Evolutionary conservation across 768 basidiomycete species (phyloP), one percentile per base, ranked within the genome.

Genomic region (Coprinopsis strossmayeri): DNA sequence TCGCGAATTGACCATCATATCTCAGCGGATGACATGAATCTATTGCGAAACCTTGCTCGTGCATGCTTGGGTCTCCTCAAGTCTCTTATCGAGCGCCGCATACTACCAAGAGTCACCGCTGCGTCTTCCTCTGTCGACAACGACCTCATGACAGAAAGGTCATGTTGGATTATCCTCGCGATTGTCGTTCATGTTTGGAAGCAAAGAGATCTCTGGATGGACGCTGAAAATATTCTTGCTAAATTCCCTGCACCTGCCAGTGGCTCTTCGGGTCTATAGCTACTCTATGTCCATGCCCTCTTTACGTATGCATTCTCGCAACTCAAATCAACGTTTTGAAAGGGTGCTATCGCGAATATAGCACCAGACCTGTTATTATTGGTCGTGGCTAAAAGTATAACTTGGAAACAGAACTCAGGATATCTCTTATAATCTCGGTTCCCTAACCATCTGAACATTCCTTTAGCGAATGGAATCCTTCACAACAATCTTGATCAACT

Each of bases 201-300:
- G 20, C 90, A 92, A 67, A 72, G 69, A 45, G 90, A 92, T 61
- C 64, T 92, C 34, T 92, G 88, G 89, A 67, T 67, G 63, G 88
- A 91, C 58, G 87, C 83, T 18, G 79, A 82, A 57, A 68, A 64
- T n/a, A 67, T 71, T 54, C 57, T 87, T 27, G 37, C 46, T 9
- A 52, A 45, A 32, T 34, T 50, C 37, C 45, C 39, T 34, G 38
- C 26, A 32, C 21, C 11, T 45, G 10, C 20, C 24, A 15, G n/a
- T n/a, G n/a, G n/a, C n/a, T n/a, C n/a, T n/a, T n/a, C n/a, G n/a
- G n/a, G n/a, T n/a, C n/a, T n/a, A n/a, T n/a, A n/a, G n/a, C n/a
- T n/a, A n/a, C n/a, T n/a, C n/a, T n/a, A n/a, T n/a, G n/a, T n/a
- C n/a, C n/a, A n/a, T n/a, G n/a, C n/a, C n/a, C n/a, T n/a, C n/a